phyloP scores from a whole-genome alignment of 139 green algal species.

The Eudorina sp. region DNA sequence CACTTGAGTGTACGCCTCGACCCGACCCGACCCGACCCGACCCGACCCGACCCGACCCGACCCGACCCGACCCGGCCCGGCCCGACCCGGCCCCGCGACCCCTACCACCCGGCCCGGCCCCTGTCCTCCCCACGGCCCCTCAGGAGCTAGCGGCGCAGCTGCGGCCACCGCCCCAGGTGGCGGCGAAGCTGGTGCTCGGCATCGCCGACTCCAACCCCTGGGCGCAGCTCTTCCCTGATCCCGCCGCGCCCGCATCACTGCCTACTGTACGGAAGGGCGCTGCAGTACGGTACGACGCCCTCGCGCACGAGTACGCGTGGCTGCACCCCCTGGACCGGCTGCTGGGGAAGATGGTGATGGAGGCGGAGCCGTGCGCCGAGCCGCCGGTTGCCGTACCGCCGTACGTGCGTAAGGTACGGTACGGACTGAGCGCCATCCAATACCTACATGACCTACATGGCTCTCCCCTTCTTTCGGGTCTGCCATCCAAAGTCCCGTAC shows the following conservation, averaged over 20 bases:
- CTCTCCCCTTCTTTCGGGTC: too few species aligned
- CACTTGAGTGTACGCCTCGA: too few species aligned
- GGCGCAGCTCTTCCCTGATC: neutral
- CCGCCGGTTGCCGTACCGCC: constrained; percentile 41
- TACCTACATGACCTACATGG: too few species aligned
- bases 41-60: too few species aligned
- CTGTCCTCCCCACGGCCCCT: too few species aligned
- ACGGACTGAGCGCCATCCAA: too few species aligned
- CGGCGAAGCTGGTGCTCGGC: constrained; percentile 10
- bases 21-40: too few species aligned
- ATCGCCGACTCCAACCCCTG: constrained; percentile 35
- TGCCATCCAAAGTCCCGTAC: too few species aligned
- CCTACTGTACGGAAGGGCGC: neutral
- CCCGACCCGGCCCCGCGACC: too few species aligned
- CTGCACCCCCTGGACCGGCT: constrained; percentile 26
- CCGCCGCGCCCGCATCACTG: neutral
- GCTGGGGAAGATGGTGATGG: constrained; percentile 32
- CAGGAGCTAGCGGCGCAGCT: neutral
- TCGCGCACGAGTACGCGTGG: constrained; percentile 3
- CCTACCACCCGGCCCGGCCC: too few species aligned
- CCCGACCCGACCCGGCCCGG: too few species aligned
- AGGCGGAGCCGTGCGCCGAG: neutral
- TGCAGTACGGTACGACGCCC: constrained; percentile 8
- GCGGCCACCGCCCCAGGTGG: neutral
- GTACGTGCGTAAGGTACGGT: constrained; percentile 36